Conservation (phyloP, 106 monocot genomes). For the Platanthera guangdongensis region DNA sequence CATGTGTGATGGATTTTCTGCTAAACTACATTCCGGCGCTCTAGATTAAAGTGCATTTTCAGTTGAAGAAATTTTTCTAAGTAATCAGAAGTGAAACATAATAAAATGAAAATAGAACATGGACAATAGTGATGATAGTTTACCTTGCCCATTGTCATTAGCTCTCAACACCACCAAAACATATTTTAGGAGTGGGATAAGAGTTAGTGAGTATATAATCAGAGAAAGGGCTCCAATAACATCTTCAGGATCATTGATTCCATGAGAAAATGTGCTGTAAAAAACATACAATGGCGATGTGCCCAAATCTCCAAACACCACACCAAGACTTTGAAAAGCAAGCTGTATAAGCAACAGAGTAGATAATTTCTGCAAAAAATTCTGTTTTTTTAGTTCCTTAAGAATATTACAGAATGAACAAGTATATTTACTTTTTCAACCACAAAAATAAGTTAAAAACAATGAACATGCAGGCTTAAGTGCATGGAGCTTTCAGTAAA, state of each 20-base stretch:
- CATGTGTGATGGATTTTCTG: too few species aligned
- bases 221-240: constrained; percentile 90
- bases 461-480: too few species aligned
- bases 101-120: too few species aligned
- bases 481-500: too few species aligned
- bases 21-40: too few species aligned
- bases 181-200: constrained; percentile 82
- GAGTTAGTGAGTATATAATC: constrained; percentile 84
- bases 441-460: neutral
- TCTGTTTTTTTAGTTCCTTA: neutral
- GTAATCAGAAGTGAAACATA: too few species aligned
- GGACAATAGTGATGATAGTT: constrained; percentile 1
- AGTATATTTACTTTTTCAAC: neutral
- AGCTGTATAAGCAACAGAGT: constrained; percentile 45
- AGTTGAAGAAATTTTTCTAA: too few species aligned
- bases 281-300: constrained; percentile 93
- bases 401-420: neutral
- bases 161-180: constrained; percentile 81
- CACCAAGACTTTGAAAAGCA: constrained; percentile 80
- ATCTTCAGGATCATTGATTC: constrained; percentile 63
- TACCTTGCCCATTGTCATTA: constrained; percentile 92
- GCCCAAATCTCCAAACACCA: constrained; percentile 92
- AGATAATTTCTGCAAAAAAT: constrained; percentile 62
- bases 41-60: too few species aligned
- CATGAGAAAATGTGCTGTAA: constrained; percentile 71